Evolutionary conservation across 306 rosid genomes (phyloP), one percentile per base, ranked within the genome.

Genomic region (Luffa aegyptiaca): DNA sequence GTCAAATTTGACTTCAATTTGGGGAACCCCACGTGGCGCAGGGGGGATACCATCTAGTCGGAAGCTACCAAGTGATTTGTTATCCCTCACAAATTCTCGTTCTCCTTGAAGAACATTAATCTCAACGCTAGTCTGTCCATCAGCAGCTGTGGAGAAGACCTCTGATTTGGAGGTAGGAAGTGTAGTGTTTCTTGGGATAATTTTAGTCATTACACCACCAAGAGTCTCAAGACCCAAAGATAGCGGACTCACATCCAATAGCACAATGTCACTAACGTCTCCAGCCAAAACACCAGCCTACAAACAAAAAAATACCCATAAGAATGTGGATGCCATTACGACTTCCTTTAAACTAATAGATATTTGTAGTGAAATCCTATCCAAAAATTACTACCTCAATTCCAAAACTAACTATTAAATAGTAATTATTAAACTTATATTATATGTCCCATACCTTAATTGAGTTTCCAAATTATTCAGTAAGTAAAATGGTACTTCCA

Each of bases 1-100:
- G 83, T 95, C 99, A 5, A 92, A 95, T 69, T 95, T 95, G 82
- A 95, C 99, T 88, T 95, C 99, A 71, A 95, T 91, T 86, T 95
- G 99, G 59, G 99, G 99, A 76, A 91, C 97, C 58, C 99, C 99
- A 3, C 97, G 95, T 1, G 96, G 99, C 2, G 97, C 99, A 45
- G 97, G 97, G 0, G 97, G 97, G 68, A 94, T 94, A 56, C 98
- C 98, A 36, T 94, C 98, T 81, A 94, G 84, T 5, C 97, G 93
- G 92, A 95, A 95, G 82, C 97, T 95, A 55, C 99, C 97, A 35
- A 95, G 93, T 76, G 99, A 95, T 82, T 95, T 95, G 81, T 95
- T 95, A 84, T 93, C 99, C 88, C 97, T 86, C 6, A 95, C 97
- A 76, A 95, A 92, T 72, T 94, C 98, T 85, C 98, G 84, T 81